Percentiles rank a stretch among this genome's conserved stretches.
Evolutionary conservation across 495 filamentous ascomycete species (phyloP).

Genomic region (Penicillium chermesinum): DNA sequence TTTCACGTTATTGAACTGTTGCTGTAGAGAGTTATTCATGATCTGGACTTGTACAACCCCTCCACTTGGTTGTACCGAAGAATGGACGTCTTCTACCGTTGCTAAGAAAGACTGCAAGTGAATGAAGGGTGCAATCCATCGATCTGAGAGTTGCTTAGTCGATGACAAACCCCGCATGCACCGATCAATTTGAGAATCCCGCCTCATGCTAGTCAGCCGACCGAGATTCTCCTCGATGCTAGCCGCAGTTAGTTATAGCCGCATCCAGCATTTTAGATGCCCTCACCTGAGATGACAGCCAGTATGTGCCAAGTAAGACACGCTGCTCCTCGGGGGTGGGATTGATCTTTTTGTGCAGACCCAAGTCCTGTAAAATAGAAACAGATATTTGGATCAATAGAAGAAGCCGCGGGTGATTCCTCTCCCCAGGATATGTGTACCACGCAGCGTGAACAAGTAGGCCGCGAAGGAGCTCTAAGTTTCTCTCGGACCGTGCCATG

Average conservation of each 20-base stretch:
- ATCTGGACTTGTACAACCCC: constrained; percentile 8
- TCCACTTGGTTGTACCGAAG: constrained; percentile 11
- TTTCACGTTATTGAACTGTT: constrained; percentile 15
- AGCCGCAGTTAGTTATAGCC: constrained; percentile 6
- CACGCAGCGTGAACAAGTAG: constrained; percentile 18
- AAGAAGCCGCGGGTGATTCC: constrained; percentile 18
- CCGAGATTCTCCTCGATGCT: constrained; percentile 9
- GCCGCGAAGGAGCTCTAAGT: constrained; percentile 19
- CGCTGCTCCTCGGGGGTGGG: constrained; percentile 15
- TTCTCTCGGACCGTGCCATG: constrained; percentile 18
- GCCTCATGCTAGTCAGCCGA: constrained; percentile 11
- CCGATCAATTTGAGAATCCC: constrained; percentile 9
- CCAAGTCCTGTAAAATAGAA: constrained; percentile 19
- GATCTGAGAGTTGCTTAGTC: constrained; percentile 11
- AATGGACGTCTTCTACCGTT: constrained; percentile 13
- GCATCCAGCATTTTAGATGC: background rate
- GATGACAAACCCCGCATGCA: constrained; percentile 3
- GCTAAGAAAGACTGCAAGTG: constrained; percentile 12
- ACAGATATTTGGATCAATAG: constrained; percentile 18
- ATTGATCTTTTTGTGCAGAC: constrained; percentile 14
- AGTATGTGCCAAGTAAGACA: constrained; percentile 18
- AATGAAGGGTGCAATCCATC: constrained; percentile 15
- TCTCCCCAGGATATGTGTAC: constrained; percentile 21
- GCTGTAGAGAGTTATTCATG: constrained; percentile 9
- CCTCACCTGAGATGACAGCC: constrained; percentile 18